phyloP scores from a whole-genome alignment of 441 rosid genomes.

The Breynia disticha region DNA sequence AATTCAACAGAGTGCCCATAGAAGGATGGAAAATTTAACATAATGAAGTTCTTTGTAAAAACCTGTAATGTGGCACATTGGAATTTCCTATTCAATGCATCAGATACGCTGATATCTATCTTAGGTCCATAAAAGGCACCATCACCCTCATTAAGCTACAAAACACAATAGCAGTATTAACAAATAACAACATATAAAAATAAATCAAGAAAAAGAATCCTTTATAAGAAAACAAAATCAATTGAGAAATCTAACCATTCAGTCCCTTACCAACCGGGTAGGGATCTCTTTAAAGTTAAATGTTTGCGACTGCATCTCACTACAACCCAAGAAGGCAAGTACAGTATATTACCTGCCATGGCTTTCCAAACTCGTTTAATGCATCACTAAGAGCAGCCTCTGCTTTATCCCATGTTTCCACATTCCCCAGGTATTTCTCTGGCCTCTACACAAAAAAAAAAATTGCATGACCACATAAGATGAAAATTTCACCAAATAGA shows the following conservation, averaged over 20 bases:
- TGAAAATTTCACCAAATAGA: too few species aligned
- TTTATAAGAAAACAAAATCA: slow-evolving; percentile 4
- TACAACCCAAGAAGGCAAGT: too few species aligned
- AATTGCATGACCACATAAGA: neutral
- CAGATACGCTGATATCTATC: slow-evolving; percentile 96
- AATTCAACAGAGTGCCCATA: neutral
- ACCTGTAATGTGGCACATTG: slow-evolving; percentile 99
- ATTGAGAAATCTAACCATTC: neutral
- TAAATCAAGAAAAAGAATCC: slow-evolving; percentile 2
- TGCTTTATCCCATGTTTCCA: slow-evolving; percentile 84
- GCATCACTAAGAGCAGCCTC: slow-evolving; percentile 81
- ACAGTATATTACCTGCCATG: slow-evolving; percentile 63
- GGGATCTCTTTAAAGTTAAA: too few species aligned
- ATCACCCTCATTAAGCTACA: slow-evolving; percentile 83
- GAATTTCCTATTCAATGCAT: slow-evolving; percentile 84
- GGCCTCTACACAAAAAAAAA: slow-evolving; percentile 55
- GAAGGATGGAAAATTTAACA: neutral
- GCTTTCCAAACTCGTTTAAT: slow-evolving; percentile 66
- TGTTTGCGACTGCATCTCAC: too few species aligned
- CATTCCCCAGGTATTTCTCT: slow-evolving; percentile 75
- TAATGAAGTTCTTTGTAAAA: slow-evolving; percentile 8
- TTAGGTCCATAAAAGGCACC: slow-evolving; percentile 99
- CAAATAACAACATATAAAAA: slow-evolving; percentile 11
- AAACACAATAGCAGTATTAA: slow-evolving; percentile 14
- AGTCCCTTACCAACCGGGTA: neutral